A percentile compares a stretch with the other conserved stretches of the same genome.
phyloP scores from a whole-genome alignment of 139 green algal genomes.

The Picochlorum sp. region DNA sequence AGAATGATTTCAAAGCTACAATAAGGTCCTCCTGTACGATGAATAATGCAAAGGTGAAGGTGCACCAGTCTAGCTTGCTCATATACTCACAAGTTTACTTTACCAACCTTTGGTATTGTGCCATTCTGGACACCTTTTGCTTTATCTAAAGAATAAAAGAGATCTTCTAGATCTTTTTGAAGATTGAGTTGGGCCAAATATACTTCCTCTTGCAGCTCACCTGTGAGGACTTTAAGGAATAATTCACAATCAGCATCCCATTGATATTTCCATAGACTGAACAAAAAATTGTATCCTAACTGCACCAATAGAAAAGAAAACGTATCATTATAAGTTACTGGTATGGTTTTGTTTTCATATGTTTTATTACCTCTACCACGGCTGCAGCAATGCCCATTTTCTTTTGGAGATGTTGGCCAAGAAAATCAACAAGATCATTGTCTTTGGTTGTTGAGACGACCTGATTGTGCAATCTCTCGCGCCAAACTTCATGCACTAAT shows the following conservation, averaged over 20 bases:
- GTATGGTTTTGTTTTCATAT: no score
- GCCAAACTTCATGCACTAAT: constrained; percentile 53
- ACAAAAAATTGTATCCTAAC: constrained; percentile 49
- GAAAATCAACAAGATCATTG: constrained; percentile 33
- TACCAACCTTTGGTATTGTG: constrained; percentile 20
- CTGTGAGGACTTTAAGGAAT: constrained; percentile 44
- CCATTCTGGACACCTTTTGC: constrained; percentile 10
- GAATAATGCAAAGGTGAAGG: neutral
- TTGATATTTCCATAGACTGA: constrained; percentile 36
- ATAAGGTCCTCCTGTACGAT: constrained; percentile 16
- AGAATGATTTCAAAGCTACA: constrained; percentile 30
- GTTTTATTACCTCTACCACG: constrained; percentile 36
- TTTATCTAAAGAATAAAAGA: constrained; percentile 29
- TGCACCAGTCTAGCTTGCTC: no score
- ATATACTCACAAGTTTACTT: neutral
- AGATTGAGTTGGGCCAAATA: constrained; percentile 31
- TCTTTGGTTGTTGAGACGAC: constrained; percentile 7
- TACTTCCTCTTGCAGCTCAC: constrained; percentile 46
- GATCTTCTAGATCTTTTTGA: constrained; percentile 28
- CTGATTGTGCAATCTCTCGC: constrained; percentile 13
- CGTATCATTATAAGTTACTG: neutral
- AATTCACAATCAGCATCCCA: constrained; percentile 59
- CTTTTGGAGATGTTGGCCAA: constrained; percentile 38
- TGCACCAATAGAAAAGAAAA: neutral
- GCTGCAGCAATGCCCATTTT: constrained; percentile 25